phyloP scores from a whole-genome alignment of 768 basidiomycete genomes.

The Leccinum subgranulosum region DNA sequence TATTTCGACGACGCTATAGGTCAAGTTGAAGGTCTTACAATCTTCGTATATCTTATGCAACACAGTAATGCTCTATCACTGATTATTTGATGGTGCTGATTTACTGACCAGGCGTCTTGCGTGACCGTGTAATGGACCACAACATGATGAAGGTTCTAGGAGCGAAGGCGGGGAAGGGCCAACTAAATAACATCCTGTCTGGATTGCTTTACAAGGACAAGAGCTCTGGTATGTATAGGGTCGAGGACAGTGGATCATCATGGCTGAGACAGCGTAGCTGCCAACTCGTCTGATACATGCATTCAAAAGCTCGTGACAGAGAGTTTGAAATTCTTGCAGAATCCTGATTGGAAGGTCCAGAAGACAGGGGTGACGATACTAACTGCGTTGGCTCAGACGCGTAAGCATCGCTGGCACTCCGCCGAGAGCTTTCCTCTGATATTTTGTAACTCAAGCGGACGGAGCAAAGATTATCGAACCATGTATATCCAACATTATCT shows the following conservation, averaged over 20 bases:
- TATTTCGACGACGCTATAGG: slow-evolving; percentile 26
- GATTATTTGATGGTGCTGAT: not conserved
- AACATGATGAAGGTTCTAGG: slow-evolving; percentile 17
- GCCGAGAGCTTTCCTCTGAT: not conserved
- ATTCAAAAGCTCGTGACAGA: slow-evolving; percentile 8
- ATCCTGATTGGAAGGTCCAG: slow-evolving; percentile 14
- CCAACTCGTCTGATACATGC: too few relatives aligned
- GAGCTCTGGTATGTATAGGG: slow-evolving; percentile 1
- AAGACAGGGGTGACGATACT: slow-evolving; percentile 24
- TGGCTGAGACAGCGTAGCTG: not conserved
- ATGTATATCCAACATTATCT: not conserved
- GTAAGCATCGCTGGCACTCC: slow-evolving; percentile 2
- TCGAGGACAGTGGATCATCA: not conserved
- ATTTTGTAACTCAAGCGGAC: not conserved
- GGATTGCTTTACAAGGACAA: slow-evolving; percentile 19
- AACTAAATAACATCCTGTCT: slow-evolving; percentile 16
- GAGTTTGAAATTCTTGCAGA: slow-evolving; percentile 4
- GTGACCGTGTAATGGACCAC: slow-evolving; percentile 8
- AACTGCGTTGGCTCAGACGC: slow-evolving; percentile 17
- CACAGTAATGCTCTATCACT: slow-evolving; percentile 7
- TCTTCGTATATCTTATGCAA: slow-evolving; percentile 20
- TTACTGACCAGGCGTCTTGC: slow-evolving; percentile 9
- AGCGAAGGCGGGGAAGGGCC: slow-evolving; percentile 11
- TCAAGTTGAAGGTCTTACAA: slow-evolving; percentile 21
- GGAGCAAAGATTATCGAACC: not conserved